Evolutionary conservation across 2,329 filamentous ascomycete species (phyloP).

Genomic region (Arachnopeziza araneosa): DNA sequence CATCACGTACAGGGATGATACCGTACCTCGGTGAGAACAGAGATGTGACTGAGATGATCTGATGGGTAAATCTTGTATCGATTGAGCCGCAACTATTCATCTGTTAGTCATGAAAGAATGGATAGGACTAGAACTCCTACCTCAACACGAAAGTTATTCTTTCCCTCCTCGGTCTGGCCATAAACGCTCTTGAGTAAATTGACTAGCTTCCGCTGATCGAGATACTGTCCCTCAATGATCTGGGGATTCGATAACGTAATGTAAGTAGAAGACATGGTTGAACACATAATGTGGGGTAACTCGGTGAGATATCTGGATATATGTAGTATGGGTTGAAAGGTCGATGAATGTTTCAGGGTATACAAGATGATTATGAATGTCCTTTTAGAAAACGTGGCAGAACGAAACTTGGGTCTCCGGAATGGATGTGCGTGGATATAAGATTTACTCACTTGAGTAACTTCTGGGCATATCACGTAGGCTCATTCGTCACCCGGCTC

Average conservation of each 20-base stretch:
- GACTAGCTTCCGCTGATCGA: constrained; percentile 19
- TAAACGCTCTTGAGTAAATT: constrained; percentile 15
- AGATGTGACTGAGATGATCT: background rate
- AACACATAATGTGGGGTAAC: background rate
- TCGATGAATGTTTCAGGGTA: background rate
- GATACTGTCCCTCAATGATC: constrained; percentile 18
- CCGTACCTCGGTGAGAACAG: constrained; percentile 13
- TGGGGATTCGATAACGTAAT: constrained; percentile 12
- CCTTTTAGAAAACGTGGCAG: background rate
- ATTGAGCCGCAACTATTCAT: constrained; percentile 14
- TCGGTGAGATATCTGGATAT: background rate
- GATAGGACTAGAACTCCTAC: background rate
- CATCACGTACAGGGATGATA: background rate
- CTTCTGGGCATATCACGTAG: background rate
- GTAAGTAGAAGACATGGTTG: background rate
- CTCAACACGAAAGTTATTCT: constrained; percentile 21
- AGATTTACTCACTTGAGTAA: background rate
- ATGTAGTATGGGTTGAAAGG: too few species aligned
- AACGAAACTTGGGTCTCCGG: background rate
- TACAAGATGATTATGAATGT: background rate
- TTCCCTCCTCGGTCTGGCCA: constrained; percentile 14
- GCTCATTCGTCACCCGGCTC: background rate
- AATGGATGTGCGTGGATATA: too few species aligned
- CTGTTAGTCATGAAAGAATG: background rate
- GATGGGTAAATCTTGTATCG: constrained; percentile 21